Evolutionary conservation across 1,139 yeast genomes (phyloP).

Genomic region (Ogataea hybrid): DNA sequence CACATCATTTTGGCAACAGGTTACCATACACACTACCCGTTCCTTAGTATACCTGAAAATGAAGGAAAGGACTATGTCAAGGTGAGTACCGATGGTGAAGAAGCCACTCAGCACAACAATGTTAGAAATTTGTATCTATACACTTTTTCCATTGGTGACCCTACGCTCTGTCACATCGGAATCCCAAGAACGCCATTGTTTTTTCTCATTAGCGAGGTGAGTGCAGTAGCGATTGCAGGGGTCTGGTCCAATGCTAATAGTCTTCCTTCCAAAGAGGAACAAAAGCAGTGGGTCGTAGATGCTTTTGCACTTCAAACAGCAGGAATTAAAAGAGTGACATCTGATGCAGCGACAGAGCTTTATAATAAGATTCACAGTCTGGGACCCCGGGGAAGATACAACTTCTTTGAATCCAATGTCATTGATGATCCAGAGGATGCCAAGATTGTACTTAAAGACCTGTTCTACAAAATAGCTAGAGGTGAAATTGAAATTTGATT

Average conservation of each 20-base stretch:
- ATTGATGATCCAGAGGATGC: background rate
- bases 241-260: slow-evolving; percentile 36
- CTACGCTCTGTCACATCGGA: slow-evolving; percentile 43
- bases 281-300: slow-evolving; percentile 18
- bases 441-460: background rate
- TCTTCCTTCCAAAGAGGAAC: slow-evolving; percentile 28
- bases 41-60: slow-evolving; percentile 32
- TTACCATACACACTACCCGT: slow-evolving; percentile 49
- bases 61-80: slow-evolving; percentile 22
- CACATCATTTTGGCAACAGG: slow-evolving; percentile 62
- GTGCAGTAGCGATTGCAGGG: slow-evolving; percentile 48
- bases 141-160: slow-evolving; percentile 43
- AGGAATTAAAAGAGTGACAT: background rate
- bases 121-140: slow-evolving; percentile 38
- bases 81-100: slow-evolving; percentile 15
- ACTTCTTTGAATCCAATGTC: background rate
- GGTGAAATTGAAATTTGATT: background rate
- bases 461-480: background rate
- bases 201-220: slow-evolving; percentile 42
- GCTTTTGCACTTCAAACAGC: background rate
- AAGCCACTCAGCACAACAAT: slow-evolving; percentile 10
- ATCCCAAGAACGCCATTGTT: slow-evolving; percentile 40
- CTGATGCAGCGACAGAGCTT: background rate
- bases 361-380: slow-evolving; percentile 1
- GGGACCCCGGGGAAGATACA: slow-evolving; percentile 2